phyloP scores from a whole-genome alignment of 139 green algal genomes.

The Chlamydomonas schloesseri region DNA sequence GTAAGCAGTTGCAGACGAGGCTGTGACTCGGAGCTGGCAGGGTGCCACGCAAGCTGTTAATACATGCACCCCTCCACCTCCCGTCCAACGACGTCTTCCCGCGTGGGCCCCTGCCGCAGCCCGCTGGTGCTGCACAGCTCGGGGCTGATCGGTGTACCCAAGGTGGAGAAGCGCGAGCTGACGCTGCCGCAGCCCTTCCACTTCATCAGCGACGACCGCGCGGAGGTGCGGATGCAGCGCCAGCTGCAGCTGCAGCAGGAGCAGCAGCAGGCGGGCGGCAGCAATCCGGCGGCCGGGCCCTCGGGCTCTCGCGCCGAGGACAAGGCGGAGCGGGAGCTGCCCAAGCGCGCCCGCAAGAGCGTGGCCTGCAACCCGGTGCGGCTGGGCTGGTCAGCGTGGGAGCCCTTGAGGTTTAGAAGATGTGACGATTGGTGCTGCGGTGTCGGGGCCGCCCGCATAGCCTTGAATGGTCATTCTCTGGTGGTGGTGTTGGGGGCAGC shows the following conservation, averaged over 20 bases:
- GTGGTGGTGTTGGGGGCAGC: too few relatives aligned
- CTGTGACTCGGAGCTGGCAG: too few relatives aligned
- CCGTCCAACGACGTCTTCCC: too few relatives aligned
- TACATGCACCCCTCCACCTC: too few relatives aligned
- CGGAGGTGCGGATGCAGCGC: slow-evolving; percentile 12
- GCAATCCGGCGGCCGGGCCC: not conserved
- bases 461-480: too few relatives aligned
- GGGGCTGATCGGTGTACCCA: slow-evolving; percentile 60
- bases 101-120: too few relatives aligned
- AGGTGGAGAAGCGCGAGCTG: slow-evolving; percentile 49
- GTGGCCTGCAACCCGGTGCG: slow-evolving; percentile 7
- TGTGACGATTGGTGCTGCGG: too few relatives aligned
- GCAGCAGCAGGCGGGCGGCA: not conserved
- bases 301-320: not conserved
- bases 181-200: slow-evolving; percentile 63
- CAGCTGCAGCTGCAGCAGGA: not conserved
- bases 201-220: slow-evolving; percentile 57
- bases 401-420: too few relatives aligned
- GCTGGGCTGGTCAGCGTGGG: too few relatives aligned
- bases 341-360: slow-evolving; percentile 50
- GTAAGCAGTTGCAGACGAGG: too few relatives aligned
- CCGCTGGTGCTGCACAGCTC: slow-evolving; percentile 52
- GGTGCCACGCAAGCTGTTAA: too few relatives aligned
- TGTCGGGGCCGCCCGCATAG: too few relatives aligned
- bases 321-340: not conserved